Evolutionary conservation across 2,329 filamentous ascomycete species (phyloP).

Genomic region (Zymoseptoria passerinii): DNA sequence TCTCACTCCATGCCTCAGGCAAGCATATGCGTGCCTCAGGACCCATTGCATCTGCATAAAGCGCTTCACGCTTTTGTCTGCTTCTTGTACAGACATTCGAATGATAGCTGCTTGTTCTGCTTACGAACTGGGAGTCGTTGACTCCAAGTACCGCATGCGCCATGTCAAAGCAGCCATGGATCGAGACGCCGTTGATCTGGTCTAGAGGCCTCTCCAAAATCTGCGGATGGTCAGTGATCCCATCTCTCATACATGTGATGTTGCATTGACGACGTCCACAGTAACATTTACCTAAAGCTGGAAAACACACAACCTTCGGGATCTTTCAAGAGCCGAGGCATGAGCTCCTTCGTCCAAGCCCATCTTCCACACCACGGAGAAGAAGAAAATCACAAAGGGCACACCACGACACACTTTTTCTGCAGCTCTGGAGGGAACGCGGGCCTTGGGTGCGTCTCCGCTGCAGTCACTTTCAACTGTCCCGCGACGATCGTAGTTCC

Average conservation of each 20-base stretch:
- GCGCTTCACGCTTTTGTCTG: too few relatives aligned
- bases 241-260: conserved; percentile 3
- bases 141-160: not conserved
- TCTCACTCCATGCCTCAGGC: too few relatives aligned
- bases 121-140: not conserved
- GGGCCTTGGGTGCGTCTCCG: conserved; percentile 70
- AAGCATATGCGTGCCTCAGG: too few relatives aligned
- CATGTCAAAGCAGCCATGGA: conserved; percentile 47
- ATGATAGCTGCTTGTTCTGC: not conserved
- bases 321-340: conserved; percentile 73
- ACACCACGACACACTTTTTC: conserved; percentile 56
- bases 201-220: conserved; percentile 58
- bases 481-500: conserved; percentile 72
- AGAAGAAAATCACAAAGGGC: conserved; percentile 9
- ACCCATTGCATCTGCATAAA: too few relatives aligned
- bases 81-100: not conserved
- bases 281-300: conserved; percentile 76
- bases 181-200: conserved; percentile 61
- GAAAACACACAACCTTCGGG: conserved; percentile 80
- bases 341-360: conserved; percentile 60
- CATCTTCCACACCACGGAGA: conserved; percentile 33
- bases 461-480: conserved; percentile 55
- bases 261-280: conserved; percentile 30
- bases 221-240: conserved; percentile 57
- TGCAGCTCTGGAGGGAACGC: conserved; percentile 77